Percentiles rank a stretch among this genome's conserved stretches.
phyloP scores from a whole-genome alignment of 2,329 filamentous ascomycete species.

The Penicillium sp. region DNA sequence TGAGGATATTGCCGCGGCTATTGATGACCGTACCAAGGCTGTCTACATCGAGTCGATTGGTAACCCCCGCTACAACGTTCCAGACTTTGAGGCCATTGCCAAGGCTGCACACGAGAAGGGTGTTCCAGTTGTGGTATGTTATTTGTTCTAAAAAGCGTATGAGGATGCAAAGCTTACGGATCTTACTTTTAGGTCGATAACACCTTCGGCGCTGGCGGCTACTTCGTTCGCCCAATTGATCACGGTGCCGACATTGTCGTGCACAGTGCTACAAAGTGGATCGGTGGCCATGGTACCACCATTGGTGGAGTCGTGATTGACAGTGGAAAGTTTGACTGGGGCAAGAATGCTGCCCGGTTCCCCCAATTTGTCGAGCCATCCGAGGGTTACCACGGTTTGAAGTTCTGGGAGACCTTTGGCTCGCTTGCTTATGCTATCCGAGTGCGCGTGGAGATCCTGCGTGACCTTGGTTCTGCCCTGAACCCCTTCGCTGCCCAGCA shows the following conservation, averaged over 20 bases:
- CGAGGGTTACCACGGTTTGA: slow-evolving; percentile 86
- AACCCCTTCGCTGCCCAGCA: slow-evolving; percentile 94
- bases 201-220: slow-evolving; percentile 91
- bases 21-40: slow-evolving; percentile 91
- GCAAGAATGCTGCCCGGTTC: slow-evolving; percentile 76
- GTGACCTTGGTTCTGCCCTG: slow-evolving; percentile 77
- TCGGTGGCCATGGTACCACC: slow-evolving; percentile 90
- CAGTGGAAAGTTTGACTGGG: slow-evolving; percentile 92
- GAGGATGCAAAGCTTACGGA: background rate
- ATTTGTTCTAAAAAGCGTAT: background rate
- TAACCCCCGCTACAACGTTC: slow-evolving; percentile 90
- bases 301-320: slow-evolving; percentile 85
- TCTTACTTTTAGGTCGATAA: slow-evolving; percentile 70
- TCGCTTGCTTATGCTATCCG: slow-evolving; percentile 80
- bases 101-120: slow-evolving; percentile 72
- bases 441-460: slow-evolving; percentile 82
- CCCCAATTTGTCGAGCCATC: slow-evolving; percentile 86
- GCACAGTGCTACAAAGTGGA: slow-evolving; percentile 96
- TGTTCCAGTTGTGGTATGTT: slow-evolving; percentile 60
- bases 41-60: slow-evolving; percentile 90
- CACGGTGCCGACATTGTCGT: slow-evolving; percentile 92
- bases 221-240: slow-evolving; percentile 80
- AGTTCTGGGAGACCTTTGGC: slow-evolving; percentile 93
- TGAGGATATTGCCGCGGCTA: slow-evolving; percentile 74
- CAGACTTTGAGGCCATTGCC: slow-evolving; percentile 83